Evolutionary conservation across 2,329 filamentous ascomycete genomes (phyloP).

Genomic region (Colletotrichum salicis): DNA sequence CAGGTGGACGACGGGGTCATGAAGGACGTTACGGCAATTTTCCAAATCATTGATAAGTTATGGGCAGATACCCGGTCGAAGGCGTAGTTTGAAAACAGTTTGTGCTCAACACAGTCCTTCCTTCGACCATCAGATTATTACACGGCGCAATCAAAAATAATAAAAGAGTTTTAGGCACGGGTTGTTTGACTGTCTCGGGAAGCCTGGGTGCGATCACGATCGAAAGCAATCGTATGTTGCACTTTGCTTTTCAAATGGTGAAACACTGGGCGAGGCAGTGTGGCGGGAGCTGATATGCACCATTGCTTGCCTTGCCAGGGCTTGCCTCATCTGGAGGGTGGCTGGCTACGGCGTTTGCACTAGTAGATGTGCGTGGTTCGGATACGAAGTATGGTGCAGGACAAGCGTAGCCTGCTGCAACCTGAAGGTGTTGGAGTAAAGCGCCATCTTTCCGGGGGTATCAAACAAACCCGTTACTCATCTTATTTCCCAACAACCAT

Average conservation of each 20-base stretch:
- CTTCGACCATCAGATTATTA: constrained; percentile 7
- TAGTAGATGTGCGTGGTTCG: not conserved
- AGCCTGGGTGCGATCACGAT: not conserved
- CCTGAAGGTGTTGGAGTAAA: not conserved
- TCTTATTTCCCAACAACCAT: not conserved
- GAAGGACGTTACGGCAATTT: constrained; percentile 86
- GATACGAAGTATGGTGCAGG: not conserved
- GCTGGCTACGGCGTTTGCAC: not conserved
- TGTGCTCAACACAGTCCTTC: not conserved
- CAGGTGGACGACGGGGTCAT: constrained; percentile 78
- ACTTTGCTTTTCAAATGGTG: constrained; percentile 22
- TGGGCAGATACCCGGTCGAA: constrained; percentile 71
- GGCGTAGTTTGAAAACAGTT: constrained; percentile 11
- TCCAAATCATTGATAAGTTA: constrained; percentile 86
- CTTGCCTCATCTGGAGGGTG: not conserved
- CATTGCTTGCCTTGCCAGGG: not conserved
- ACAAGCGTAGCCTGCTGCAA: not conserved
- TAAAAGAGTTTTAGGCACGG: not conserved
- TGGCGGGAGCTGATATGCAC: constrained; percentile 12
- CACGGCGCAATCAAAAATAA: constrained; percentile 17
- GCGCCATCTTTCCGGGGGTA: not conserved
- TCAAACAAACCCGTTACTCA: not conserved
- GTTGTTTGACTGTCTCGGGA: not conserved
- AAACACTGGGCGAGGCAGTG: constrained; percentile 25
- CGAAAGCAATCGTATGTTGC: not conserved